Evolutionary conservation across 73 alveolate genomes (phyloP).

Genomic region (Paramecium pentaurelia): DNA sequence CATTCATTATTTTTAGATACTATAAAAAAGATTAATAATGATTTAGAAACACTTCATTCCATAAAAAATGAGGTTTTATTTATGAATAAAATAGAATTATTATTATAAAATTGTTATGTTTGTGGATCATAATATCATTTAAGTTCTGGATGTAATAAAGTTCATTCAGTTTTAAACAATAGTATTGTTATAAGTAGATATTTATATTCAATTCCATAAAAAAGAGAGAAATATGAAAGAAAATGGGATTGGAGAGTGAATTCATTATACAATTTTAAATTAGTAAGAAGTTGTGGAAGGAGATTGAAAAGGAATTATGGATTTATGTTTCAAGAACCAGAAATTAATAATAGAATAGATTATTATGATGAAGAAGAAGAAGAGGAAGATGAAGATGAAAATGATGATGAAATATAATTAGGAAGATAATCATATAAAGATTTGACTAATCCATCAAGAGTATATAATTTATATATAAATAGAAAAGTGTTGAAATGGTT

Average conservation of each 20-base stretch:
- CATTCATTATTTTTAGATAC: not conserved
- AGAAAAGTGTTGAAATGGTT: slow-evolving; percentile 1
- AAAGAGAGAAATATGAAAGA: not conserved
- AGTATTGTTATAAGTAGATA: not conserved
- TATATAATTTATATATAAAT: not conserved
- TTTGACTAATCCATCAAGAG: slow-evolving; percentile 33
- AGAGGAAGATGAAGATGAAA: not conserved
- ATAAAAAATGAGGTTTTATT: not conserved
- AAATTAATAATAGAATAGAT: not conserved
- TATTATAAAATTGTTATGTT: not conserved
- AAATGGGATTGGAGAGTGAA: not conserved
- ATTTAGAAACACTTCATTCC: not conserved
- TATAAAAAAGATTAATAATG: not conserved
- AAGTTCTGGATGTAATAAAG: not conserved
- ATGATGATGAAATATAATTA: not conserved
- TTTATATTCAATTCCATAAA: not conserved
- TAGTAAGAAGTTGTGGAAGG: not conserved
- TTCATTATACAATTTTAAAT: not conserved
- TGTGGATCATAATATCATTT: slow-evolving; percentile 5
- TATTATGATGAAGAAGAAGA: not conserved
- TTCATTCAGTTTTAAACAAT: not conserved
- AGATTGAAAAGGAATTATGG: slow-evolving; percentile 32
- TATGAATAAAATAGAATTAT: not conserved
- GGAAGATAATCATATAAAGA: slow-evolving; percentile 16
- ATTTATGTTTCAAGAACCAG: not conserved